Conservation (phyloP, 1,284 basidiomycete species). For the Cryptococcus maquisensis region DNA sequence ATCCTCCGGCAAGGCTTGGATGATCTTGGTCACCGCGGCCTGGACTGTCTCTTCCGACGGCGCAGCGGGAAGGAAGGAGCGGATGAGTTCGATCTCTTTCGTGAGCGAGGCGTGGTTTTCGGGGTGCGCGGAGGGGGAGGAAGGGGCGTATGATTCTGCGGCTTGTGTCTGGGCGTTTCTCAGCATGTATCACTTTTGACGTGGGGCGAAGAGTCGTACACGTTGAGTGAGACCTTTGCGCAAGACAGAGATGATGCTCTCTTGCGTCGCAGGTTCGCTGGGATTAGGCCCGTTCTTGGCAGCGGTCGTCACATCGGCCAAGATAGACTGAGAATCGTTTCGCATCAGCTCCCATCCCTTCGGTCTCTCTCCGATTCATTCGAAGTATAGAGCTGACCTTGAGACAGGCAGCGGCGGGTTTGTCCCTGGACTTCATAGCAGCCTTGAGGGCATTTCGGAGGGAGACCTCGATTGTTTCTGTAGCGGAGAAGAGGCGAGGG, state of each 20-base stretch:
- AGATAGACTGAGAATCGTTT: conserved; percentile 22
- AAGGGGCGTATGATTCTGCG: conserved; percentile 36
- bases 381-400: conserved; percentile 25
- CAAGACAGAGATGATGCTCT: conserved; percentile 32
- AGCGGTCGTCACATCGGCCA: conserved; percentile 42
- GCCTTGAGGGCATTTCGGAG: conserved; percentile 43
- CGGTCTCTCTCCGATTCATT: background rate
- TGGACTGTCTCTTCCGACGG: conserved; percentile 34
- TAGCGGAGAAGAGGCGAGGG: conserved; percentile 4
- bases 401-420: conserved; percentile 29
- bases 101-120: conserved; percentile 32
- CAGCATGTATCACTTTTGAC: background rate
- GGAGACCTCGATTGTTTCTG: conserved; percentile 22
- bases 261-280: conserved; percentile 31
- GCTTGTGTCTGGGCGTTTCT: conserved; percentile 27
- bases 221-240: conserved; percentile 41
- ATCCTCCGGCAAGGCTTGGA: conserved; percentile 22
- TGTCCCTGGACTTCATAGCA: conserved; percentile 46
- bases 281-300: conserved; percentile 37
- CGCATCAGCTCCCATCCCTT: background rate
- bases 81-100: conserved; percentile 34
- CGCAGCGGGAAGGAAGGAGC: conserved; percentile 33
- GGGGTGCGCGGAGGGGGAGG: conserved; percentile 27
- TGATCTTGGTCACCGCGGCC: conserved; percentile 28
- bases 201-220: conserved; percentile 18